Evolutionary conservation across 2,329 filamentous ascomycete genomes (phyloP).

Genomic region (Trichoderma asperellum): DNA sequence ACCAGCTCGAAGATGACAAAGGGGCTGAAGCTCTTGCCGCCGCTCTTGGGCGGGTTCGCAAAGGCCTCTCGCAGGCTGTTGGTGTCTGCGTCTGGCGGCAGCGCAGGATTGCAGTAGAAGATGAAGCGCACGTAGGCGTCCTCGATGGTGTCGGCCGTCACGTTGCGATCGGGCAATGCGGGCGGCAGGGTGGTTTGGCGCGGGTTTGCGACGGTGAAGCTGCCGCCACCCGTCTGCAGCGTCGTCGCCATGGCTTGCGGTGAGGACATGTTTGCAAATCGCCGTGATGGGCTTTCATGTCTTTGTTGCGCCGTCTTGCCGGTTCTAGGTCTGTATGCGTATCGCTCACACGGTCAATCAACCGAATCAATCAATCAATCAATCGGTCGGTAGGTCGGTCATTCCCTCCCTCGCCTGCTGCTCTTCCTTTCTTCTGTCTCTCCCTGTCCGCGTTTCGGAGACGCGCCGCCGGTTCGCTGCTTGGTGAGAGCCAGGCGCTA

Average conservation of each 20-base stretch:
- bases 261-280: conserved; percentile 27
- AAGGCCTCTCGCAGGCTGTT: conserved; percentile 74
- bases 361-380: background rate
- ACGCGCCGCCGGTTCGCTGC: conserved; percentile 15
- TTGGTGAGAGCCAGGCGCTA: conserved; percentile 18
- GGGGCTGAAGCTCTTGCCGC: conserved; percentile 82
- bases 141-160: conserved; percentile 73
- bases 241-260: conserved; percentile 30
- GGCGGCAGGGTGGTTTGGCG: conserved; percentile 32
- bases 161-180: conserved; percentile 66
- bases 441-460: background rate
- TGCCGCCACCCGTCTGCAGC: conserved; percentile 30
- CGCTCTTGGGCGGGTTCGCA: conserved; percentile 78
- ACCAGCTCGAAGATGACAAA: conserved; percentile 79
- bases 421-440: background rate
- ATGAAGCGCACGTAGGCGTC: conserved; percentile 85
- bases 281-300: conserved; percentile 33
- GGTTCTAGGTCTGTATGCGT: background rate
- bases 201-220: conserved; percentile 21
- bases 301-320: conserved; percentile 27
- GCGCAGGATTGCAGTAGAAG: conserved; percentile 85
- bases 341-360: background rate
- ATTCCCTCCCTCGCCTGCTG: background rate
- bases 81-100: conserved; percentile 69
- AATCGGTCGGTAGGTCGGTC: background rate